Base-by-base conservation (phyloP, 352 stramenopile genomes). In the Hyphochytrium catenoides region DNA sequence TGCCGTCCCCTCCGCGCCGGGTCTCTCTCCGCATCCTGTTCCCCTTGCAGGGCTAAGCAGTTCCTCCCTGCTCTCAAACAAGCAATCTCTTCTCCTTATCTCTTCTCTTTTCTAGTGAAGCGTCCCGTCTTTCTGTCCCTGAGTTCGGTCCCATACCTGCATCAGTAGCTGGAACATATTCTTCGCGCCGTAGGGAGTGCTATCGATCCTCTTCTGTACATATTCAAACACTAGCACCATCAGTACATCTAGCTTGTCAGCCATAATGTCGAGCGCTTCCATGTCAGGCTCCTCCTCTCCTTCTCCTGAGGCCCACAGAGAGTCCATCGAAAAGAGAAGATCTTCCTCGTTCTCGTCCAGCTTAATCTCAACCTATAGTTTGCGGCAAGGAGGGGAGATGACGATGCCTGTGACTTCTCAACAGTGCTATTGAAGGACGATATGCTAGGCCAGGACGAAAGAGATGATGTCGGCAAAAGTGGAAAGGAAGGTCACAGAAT, bases 141-240 rank as follows among this genome's bases (percentile, higher is more conserved):
- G 12, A 30, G 12, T 30, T 30, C 26, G 26, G 26, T 15, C 26
- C 12, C 12, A 12, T 12, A 30, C 12, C 12, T 12, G 12, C 12
- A 12, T 15, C 12, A 15, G 21, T 24, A 26, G 35, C 32, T 26
- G 30, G 23, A 49, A 39, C 31, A 43, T 23, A 4, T 32, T 24
- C 14, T 39, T 44, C 29, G 11, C n/a, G 40, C 29, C 42, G 21
- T 46, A 41, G 20, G 18, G 2, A 17, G 33, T 19, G 8, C 17
- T 0, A 29, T 23, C 8, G 23, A 39, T 14, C 22, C 39, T 41
- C 29, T 56, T 32, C 22, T 78, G 56, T 36, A 87, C 66, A 41
- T 84, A 66, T 26, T 79, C 59, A 47, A 87, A 84, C 53, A 82
- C 72, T 24, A 79, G 40, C 20, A 79, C 53, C 69, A 87, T 79